Conservation (phyloP, 345 rosid species). For the Salix suchowensis region DNA sequence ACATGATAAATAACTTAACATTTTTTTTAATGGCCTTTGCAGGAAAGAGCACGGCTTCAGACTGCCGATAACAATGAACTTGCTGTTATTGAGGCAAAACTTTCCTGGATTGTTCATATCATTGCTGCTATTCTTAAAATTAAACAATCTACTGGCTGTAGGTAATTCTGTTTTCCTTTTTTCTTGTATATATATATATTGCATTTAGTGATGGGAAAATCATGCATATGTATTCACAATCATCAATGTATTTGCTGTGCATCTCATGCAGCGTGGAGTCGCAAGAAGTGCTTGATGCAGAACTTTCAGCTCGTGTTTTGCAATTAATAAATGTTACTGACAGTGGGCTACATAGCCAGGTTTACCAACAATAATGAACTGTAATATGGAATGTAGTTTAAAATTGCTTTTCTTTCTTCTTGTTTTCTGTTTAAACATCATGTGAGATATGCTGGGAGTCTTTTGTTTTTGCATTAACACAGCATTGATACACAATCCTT, state of each 20-base stretch:
- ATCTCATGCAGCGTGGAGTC: slow-evolving; percentile 72
- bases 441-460: neutral
- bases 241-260: slow-evolving; percentile 10
- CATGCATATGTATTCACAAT: slow-evolving; percentile 5
- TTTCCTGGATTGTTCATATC: slow-evolving; percentile 95
- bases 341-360: slow-evolving; percentile 89
- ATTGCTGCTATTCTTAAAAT: slow-evolving; percentile 87
- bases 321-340: slow-evolving; percentile 85
- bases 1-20: slow-evolving; percentile 5
- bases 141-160: slow-evolving; percentile 82
- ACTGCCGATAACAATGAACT: slow-evolving; percentile 64
- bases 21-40: slow-evolving; percentile 17
- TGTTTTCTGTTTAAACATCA: neutral
- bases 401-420: neutral
- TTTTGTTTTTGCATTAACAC: neutral
- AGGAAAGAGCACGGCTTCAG: slow-evolving; percentile 78
- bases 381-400: neutral
- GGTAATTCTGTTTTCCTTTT: slow-evolving; percentile 39
- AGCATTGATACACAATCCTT: neutral
- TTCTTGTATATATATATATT: neutral
- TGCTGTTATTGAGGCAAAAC: slow-evolving; percentile 82
- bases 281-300: slow-evolving; percentile 97
- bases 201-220: slow-evolving; percentile 3
- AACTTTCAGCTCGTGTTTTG: slow-evolving; percentile 97
- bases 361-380: slow-evolving; percentile 14